Base-by-base conservation (phyloP, 1,139 yeast species). In the Williopsis jadinii region DNA sequence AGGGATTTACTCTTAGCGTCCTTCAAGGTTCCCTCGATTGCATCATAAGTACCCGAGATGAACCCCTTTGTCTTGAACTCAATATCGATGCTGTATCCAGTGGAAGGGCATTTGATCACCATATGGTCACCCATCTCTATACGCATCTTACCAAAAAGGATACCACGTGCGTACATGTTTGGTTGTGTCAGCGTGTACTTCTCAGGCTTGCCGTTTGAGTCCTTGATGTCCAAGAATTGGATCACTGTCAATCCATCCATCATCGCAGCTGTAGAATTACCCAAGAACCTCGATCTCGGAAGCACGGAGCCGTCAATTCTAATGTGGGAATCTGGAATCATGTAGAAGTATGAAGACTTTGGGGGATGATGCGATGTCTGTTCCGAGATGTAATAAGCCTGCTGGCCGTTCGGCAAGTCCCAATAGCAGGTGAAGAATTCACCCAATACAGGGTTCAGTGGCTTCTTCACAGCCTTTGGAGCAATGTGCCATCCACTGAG, bases 331-430 rank as follows among this genome's bases (percentile, higher is more conserved):
- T 81, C 84, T 0, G 98, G 98, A 36, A 86, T 74, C 62, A 83
- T 67, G 61, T 86, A 92, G 56, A 90, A 92, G 63, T 92, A 92
- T 0, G 96, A 84, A 0, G 97, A 86, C 59, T 92, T 84, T 9
- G 98, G 98, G n/a, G 98, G 98, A 60, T 92, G 98, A 57, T 92
- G 98, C 19, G 95, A 85, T 0, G 96, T 87, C 62, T 92, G 98
- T 61, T 92, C 98, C 1, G 97, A 73, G 11, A 92, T 64, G 59
- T 90, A 94, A 57, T 73, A 90, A 0, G 97, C 95, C 38, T 75
- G 72, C 24, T 70, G 75, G 24, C 70, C 73, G 42, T 84, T 79
- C 11, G 92, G 78, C 40, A 86, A 66, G 53, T 87, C 94, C 98
- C 98, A 92, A 59, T 84, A 90, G 56, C 96, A 84, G 13, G 85